Base-by-base conservation (phyloP, 2,329 filamentous ascomycete genomes). In the Claviceps pazoutovae region DNA sequence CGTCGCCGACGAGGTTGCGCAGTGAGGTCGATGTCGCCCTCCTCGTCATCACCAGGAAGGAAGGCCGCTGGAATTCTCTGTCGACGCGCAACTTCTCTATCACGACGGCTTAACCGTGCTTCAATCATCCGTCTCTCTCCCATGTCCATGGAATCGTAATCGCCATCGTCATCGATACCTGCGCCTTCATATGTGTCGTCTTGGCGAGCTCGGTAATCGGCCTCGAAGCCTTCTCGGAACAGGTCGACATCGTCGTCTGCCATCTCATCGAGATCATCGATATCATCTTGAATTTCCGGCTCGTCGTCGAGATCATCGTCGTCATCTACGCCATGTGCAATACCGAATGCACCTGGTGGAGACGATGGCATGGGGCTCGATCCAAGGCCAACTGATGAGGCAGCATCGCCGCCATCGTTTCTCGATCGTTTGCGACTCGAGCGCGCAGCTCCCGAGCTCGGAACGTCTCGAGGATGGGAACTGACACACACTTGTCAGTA, bases 1-100 rank as follows among this genome's bases (percentile, higher is more conserved):
- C 93, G 82, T 50, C 88, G 83, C 58, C 91, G 82, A 51, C 90
- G 83, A 21, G 87, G 88, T 66, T 95, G 89, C 26, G 84, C 82
- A 21, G 88, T 88, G 21, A 97, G 75, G 63, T 97, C 90, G 55
- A 90, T 75, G 52, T 93, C 80, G 48, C 81, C 85, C 57, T 93
- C 89, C 3, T 93, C 88, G 55, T 91, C 88, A 36, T 95, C 91
- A 36, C 86, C 84, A 6, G 81, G 80, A 41, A 91, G 71, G 61
- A 88, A 91, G 6, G 84, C 86, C 30, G 78, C 78, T 2, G 86
- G 86, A 61, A 86, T 80, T 47, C 79, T 73, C 58, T 83, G 78
- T 56, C 80, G 71, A 51, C 83, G 78, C 23, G 78, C 79, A 45
- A 88, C 75, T 60, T 88, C 84, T 52, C 80, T 75, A 64, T 93